These are phyloP conservation scores for Veloboletus limbatus DNA, from an alignment of 1,284 basidiomycete genomes.

Conservation along the genomic window DNA sequence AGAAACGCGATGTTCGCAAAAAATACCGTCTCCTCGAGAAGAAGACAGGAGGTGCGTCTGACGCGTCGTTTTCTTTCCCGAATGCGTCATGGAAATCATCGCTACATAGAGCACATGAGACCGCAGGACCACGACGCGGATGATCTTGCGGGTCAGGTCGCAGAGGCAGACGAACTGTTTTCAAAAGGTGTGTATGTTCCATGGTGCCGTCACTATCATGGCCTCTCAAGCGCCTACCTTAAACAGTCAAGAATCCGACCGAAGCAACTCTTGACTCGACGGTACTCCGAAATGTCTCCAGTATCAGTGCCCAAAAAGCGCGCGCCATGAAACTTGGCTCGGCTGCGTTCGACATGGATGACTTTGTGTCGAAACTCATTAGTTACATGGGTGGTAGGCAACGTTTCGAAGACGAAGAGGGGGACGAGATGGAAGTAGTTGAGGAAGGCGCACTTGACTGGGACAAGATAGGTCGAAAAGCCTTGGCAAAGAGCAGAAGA, in stretches of 20 bases:
- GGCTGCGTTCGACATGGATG: conserved; percentile 80
- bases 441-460: conserved; percentile 56
- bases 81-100: neutral
- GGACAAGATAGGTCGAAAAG: conserved; percentile 71
- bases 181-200: conserved; percentile 46
- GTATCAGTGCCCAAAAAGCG: conserved; percentile 73
- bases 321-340: conserved; percentile 82
- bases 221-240: conserved; percentile 5
- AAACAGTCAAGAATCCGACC: conserved; percentile 68
- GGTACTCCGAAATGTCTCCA: conserved; percentile 68
- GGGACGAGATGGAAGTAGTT: conserved; percentile 43
- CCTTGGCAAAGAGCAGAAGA: conserved; percentile 69
- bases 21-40: conserved; percentile 66
- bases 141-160: conserved; percentile 52
- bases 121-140: conserved; percentile 56
- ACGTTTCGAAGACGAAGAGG: conserved; percentile 46
- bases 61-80: neutral
- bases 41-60: conserved; percentile 53
- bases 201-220: conserved; percentile 6
- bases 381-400: conserved; percentile 69
- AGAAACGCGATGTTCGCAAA: conserved; percentile 68
- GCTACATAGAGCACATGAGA: conserved; percentile 36
- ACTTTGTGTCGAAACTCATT: conserved; percentile 72
- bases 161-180: conserved; percentile 58
- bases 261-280: conserved; percentile 80